A percentile compares a stretch with the other conserved stretches of the same genome.
Evolutionary conservation across 1,284 basidiomycete genomes (phyloP).

Genomic region (Boletus calvinii): DNA sequence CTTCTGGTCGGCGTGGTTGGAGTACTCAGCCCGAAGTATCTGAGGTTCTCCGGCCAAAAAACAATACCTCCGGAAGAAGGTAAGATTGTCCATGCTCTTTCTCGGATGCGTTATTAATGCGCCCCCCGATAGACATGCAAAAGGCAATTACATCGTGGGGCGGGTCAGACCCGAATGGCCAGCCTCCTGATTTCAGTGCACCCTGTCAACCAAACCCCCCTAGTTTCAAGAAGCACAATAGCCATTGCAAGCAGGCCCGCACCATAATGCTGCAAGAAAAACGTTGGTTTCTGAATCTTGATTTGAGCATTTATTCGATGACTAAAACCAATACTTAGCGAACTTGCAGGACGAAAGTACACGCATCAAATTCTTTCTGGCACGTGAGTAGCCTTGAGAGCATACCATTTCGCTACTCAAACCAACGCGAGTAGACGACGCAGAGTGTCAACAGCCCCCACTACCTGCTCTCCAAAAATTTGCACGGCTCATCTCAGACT

Average conservation of each 20-base stretch:
- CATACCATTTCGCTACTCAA: neutral
- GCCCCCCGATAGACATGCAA: neutral
- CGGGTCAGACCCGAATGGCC: neutral
- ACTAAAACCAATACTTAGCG: neutral
- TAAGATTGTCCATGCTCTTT: neutral
- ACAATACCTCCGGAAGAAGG: neutral
- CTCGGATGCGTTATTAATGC: neutral
- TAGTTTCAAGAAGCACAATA: neutral
- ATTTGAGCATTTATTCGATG: neutral
- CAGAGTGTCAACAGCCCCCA: conserved; percentile 2
- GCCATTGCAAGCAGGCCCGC: conserved; percentile 8
- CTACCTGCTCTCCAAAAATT: neutral
- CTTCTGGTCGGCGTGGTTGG: neutral
- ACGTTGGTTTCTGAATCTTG: neutral
- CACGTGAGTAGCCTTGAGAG: conserved; percentile 3
- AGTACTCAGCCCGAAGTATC: neutral
- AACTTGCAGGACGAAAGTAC: neutral
- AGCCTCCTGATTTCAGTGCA: neutral
- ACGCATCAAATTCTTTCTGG: conserved; percentile 12
- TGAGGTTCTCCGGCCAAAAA: neutral
- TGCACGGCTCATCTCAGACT: conserved; percentile 1
- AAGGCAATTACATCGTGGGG: neutral
- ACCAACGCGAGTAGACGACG: neutral
- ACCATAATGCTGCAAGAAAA: neutral
- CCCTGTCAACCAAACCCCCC: neutral